phyloP scores from a whole-genome alignment of 2,329 filamentous ascomycete species.

The Ustulina deusta region DNA sequence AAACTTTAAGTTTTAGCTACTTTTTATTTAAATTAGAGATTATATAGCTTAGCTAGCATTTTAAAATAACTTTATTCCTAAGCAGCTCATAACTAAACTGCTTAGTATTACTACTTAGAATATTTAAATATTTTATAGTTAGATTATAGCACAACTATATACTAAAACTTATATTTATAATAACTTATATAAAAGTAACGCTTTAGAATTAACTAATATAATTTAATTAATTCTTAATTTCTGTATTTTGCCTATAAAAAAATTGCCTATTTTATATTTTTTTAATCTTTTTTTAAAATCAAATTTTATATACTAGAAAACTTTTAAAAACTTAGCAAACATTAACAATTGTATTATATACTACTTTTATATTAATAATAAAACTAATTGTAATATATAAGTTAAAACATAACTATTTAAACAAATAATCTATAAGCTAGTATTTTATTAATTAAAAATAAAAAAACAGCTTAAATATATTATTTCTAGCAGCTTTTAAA shows the following conservation, averaged over 20 bases:
- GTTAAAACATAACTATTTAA: not conserved
- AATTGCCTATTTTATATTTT: not conserved
- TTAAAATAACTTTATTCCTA: not conserved
- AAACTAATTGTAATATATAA: not conserved
- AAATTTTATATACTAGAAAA: not conserved
- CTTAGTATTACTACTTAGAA: not conserved
- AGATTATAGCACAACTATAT: not conserved
- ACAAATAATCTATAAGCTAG: not conserved
- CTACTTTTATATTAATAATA: not conserved
- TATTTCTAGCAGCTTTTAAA: not conserved
- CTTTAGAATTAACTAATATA: constrained; percentile 1
- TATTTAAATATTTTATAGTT: not conserved
- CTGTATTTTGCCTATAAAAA: not conserved
- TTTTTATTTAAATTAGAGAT: not conserved
- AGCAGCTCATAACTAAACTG: not conserved
- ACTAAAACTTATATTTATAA: not conserved
- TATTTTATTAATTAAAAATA: not conserved
- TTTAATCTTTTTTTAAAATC: not conserved
- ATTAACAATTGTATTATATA: not conserved
- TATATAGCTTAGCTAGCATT: not conserved
- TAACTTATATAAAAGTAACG: not conserved
- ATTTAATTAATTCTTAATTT: not conserved
- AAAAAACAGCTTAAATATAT: not conserved
- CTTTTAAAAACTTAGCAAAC: not conserved
- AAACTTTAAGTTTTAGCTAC: not conserved